A percentile compares a stretch with the other conserved stretches of the same genome.
phyloP scores from a whole-genome alignment of 768 basidiomycete species.

The Mrakia frigida region DNA sequence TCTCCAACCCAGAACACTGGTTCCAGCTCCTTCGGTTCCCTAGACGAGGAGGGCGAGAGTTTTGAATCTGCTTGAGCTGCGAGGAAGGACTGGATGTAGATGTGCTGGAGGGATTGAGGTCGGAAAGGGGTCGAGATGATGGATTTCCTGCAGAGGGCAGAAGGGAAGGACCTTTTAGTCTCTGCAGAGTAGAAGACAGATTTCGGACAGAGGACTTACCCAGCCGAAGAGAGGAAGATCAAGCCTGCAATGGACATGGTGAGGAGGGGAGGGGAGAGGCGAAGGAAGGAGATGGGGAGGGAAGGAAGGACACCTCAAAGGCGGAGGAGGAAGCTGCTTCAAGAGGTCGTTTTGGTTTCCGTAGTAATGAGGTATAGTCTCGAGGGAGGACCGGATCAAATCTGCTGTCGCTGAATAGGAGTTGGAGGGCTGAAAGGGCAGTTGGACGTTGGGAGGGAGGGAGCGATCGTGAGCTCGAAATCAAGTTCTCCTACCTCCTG shows the following conservation, averaged over 20 bases:
- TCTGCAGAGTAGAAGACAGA: not conserved
- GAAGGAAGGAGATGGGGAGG: not conserved
- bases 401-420: too few relatives aligned
- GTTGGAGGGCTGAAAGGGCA: not conserved
- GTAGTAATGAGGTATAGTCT: not conserved
- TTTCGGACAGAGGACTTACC: not conserved
- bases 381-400: too few relatives aligned
- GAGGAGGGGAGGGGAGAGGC: too few relatives aligned
- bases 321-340: not conserved
- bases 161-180: not conserved
- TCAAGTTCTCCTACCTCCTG: not conserved
- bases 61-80: not conserved
- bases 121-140: conserved; percentile 31
- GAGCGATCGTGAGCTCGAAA: not conserved
- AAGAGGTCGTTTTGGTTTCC: not conserved
- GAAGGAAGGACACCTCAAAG: not conserved
- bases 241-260: conserved; percentile 25
- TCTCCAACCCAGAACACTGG: conserved; percentile 57
- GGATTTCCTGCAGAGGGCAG: conserved; percentile 14
- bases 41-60: not conserved
- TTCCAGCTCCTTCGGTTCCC: not conserved
- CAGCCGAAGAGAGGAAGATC: conserved; percentile 21
- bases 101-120: conserved; percentile 25
- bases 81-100: conserved; percentile 29
- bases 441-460: not conserved